Evolutionary conservation across 2,329 filamentous ascomycete species (phyloP).

Genomic region (Fusarium phyllophilum): DNA sequence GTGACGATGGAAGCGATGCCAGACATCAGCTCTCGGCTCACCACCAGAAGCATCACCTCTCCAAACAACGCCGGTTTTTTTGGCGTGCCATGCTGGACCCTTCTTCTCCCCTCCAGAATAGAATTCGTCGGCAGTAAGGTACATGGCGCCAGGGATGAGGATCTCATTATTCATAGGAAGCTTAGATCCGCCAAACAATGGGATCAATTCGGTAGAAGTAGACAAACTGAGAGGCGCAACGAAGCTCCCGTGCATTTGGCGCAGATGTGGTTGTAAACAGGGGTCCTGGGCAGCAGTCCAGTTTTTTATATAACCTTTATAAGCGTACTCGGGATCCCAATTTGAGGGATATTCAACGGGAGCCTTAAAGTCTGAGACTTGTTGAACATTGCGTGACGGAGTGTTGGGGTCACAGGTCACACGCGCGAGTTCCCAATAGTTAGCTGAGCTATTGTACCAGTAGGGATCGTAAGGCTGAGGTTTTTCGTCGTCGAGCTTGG

Average conservation of each 20-base stretch:
- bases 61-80: slow-evolving; percentile 68
- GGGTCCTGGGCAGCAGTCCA: slow-evolving; percentile 68
- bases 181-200: slow-evolving; percentile 72
- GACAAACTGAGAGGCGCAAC: slow-evolving; percentile 63
- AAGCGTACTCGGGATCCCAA: slow-evolving; percentile 51
- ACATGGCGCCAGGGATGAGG: slow-evolving; percentile 72
- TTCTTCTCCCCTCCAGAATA: slow-evolving; percentile 67
- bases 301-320: slow-evolving; percentile 64
- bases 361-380: slow-evolving; percentile 45
- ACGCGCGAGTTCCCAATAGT: slow-evolving; percentile 69
- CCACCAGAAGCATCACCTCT: slow-evolving; percentile 73
- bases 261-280: slow-evolving; percentile 65
- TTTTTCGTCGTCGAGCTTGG: slow-evolving; percentile 49
- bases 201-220: slow-evolving; percentile 64
- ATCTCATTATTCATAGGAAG: slow-evolving; percentile 72
- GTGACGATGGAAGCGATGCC: slow-evolving; percentile 77
- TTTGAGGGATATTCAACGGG: slow-evolving; percentile 49
- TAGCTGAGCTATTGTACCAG: slow-evolving; percentile 58
- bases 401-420: slow-evolving; percentile 67
- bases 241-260: slow-evolving; percentile 65
- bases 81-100: slow-evolving; percentile 68
- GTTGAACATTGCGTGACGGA: slow-evolving; percentile 53
- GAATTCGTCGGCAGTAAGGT: slow-evolving; percentile 66
- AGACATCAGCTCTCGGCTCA: slow-evolving; percentile 62
- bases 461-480: slow-evolving; percentile 55